Conservation (phyloP, 2,329 filamentous ascomycete genomes). For the Aspergillus sp. region DNA sequence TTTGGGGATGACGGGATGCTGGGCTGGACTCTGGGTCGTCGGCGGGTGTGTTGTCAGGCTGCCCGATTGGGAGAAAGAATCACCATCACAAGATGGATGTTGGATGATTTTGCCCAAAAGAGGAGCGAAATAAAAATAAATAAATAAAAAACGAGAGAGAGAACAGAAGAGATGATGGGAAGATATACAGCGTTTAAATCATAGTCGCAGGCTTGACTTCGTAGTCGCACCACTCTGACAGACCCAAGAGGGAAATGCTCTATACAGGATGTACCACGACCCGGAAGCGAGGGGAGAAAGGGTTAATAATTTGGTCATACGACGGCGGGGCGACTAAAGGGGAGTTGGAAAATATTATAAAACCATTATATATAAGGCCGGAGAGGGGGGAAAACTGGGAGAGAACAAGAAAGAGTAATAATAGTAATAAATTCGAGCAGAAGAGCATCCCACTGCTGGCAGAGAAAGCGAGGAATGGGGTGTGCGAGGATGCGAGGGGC, state of each 20-base stretch:
- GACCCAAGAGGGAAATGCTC: not conserved
- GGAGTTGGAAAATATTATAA: slow-evolving; percentile 1
- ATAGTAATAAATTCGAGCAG: not conserved
- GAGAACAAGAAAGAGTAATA: not conserved
- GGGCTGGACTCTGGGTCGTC: not conserved
- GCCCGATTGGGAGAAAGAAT: slow-evolving; percentile 10
- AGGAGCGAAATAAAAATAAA: not conserved
- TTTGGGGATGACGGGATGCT: not conserved
- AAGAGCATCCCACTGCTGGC: not conserved
- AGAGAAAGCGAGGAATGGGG: slow-evolving; percentile 3
- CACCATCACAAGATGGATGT: not conserved
- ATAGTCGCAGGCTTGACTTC: slow-evolving; percentile 1
- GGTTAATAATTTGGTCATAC: slow-evolving; percentile 13
- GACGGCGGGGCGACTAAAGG: slow-evolving; percentile 1
- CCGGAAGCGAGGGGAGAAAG: slow-evolving; percentile 5
- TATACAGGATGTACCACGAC: slow-evolving; percentile 1
- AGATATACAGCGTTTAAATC: slow-evolving; percentile 14
- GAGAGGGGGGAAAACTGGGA: not conserved
- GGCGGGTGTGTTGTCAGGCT: slow-evolving; percentile 4
- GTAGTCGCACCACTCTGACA: not conserved
- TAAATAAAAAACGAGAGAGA: slow-evolving; percentile 6
- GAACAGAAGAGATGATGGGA: slow-evolving; percentile 8
- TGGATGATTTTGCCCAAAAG: not conserved
- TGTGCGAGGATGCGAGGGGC: slow-evolving; percentile 14
- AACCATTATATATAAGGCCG: slow-evolving; percentile 1